Conservation (phyloP, 148 eudicot genomes). For the Camellia granthamiana region DNA sequence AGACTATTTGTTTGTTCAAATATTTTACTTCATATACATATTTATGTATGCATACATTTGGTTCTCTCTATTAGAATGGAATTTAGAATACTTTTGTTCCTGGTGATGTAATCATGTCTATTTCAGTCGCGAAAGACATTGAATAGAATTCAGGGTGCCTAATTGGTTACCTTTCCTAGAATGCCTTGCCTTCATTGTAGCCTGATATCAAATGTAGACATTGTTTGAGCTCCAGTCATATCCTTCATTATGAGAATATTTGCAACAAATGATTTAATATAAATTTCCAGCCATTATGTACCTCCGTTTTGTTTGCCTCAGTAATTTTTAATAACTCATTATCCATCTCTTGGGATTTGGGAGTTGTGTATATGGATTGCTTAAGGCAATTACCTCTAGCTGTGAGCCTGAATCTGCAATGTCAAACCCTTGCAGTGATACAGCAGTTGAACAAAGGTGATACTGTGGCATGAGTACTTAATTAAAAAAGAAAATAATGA, state of each 20-base stretch:
- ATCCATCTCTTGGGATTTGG: not conserved
- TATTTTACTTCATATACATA: not conserved
- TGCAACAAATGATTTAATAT: constrained; percentile 20
- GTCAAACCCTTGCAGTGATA: not conserved
- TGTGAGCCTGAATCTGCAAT: not conserved
- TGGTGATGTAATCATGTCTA: not conserved
- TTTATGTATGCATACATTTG: no score
- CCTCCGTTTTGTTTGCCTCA: not conserved
- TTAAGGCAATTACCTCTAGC: not conserved
- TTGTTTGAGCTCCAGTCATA: no score
- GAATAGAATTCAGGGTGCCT: not conserved
- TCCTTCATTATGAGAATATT: no score
- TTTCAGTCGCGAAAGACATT: not conserved
- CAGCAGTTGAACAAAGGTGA: not conserved
- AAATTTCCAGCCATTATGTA: constrained; percentile 45
- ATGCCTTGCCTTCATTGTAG: constrained; percentile 12
- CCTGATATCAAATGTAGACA: no score
- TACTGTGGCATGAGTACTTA: not conserved
- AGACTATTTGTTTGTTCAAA: no score
- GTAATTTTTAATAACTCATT: not conserved
- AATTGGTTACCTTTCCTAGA: not conserved
- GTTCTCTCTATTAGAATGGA: not conserved
- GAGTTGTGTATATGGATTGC: no score
- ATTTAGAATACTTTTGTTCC: not conserved
- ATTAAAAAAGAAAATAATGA: not conserved